Base-by-base conservation (phyloP, 768 basidiomycete species). In the Mycena olivaceomarginata region DNA sequence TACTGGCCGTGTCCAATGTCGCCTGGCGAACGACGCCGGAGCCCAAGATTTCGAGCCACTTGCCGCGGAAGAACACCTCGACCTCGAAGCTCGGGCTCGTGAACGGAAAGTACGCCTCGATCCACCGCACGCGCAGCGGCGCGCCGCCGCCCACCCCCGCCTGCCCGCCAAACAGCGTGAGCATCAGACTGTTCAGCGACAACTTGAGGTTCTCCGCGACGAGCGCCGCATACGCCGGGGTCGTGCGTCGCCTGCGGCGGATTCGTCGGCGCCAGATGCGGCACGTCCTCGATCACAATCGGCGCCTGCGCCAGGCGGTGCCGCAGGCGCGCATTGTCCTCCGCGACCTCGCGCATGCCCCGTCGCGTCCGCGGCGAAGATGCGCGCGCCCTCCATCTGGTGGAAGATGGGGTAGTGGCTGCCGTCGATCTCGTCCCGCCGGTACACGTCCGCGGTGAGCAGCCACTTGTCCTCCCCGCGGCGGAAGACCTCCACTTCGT, bases 401-500 rank as follows among this genome's bases (percentile, higher is more conserved):
- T 99, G 98, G 83, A 99, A 99, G 48, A 98, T 96, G 7, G 98
- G 98, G 84, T 99, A 98, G 83, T 99, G 98, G 11, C 95, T 96
- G 15, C 92, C 91, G 87, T 99, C 98, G 77, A 99, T 99, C 86
- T 99, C 98, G 90, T 99, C 98, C 81, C 98, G 93, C 66, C 98
- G 88, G 86, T 99, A 99, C 68, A 99, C 98, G 87, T 99, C 98
- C 41, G 98, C 97, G 11, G 97, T 95, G 31, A 99, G 89, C 43
- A 99, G 89, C 96, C 98, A 99, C 69, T 91, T 91, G 25, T 94
- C 93, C 78, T 94, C 89, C 7, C 96, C 96, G 59, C 88, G 87
- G 43, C 90, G 85, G 84, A 98, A 99, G 9, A 93, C 93, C 75
- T 98, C 97, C 43, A 99, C 95, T 87, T 99, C 98, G 84, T 99